These are phyloP conservation scores for Aspergillus sp. DNA, from an alignment of 2,329 filamentous ascomycete species.

Conservation along the genomic window DNA sequence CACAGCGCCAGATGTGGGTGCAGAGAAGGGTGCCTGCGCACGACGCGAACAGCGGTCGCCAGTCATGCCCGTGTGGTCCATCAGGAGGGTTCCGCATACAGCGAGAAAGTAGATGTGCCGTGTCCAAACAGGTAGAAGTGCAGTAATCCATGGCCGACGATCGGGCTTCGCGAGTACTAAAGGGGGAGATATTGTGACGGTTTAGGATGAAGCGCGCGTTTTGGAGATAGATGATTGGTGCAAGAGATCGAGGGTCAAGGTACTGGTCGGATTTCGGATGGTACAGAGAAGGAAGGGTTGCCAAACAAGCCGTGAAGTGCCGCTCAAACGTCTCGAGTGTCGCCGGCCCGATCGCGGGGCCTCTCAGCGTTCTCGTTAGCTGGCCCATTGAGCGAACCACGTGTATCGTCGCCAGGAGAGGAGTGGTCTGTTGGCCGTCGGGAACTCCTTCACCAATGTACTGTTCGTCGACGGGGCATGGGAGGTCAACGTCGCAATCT, in stretches of 20 bases:
- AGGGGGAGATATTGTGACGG: conserved; percentile 74
- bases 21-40: conserved; percentile 67
- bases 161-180: conserved; percentile 57
- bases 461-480: conserved; percentile 71
- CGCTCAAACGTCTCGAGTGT: conserved; percentile 70
- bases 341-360: conserved; percentile 55
- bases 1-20: conserved; percentile 78
- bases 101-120: conserved; percentile 64
- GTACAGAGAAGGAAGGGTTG: conserved; percentile 65
- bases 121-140: conserved; percentile 64
- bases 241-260: conserved; percentile 64
- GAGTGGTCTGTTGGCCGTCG: conserved; percentile 51
- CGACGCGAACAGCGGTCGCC: conserved; percentile 52
- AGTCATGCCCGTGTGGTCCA: conserved; percentile 29
- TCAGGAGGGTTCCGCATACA: conserved; percentile 40
- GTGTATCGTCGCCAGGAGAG: conserved; percentile 69
- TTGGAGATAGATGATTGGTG: conserved; percentile 68
- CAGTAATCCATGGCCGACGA: conserved; percentile 68
- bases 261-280: conserved; percentile 56
- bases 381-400: conserved; percentile 69
- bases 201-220: conserved; percentile 78
- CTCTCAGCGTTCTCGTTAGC: conserved; percentile 60
- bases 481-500: conserved; percentile 77
- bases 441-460: conserved; percentile 39
- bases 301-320: conserved; percentile 67